phyloP scores from a whole-genome alignment of 768 basidiomycete species.

The Russula sp. region DNA sequence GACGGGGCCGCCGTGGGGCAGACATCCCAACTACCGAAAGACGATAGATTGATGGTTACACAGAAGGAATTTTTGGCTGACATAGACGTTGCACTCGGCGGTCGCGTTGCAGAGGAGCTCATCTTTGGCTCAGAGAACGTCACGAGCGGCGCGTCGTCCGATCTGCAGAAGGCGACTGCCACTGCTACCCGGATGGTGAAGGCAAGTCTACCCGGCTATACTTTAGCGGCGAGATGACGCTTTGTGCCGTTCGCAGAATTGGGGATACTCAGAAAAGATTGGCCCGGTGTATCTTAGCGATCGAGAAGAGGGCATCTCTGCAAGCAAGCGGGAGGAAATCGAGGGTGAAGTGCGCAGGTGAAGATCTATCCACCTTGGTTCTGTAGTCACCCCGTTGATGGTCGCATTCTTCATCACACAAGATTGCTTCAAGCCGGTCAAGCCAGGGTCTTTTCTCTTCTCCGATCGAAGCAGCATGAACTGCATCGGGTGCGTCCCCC shows the following conservation, averaged over 20 bases:
- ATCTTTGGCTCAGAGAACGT: constrained; percentile 85
- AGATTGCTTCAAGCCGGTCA: constrained; percentile 48
- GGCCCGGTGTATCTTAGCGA: constrained; percentile 82
- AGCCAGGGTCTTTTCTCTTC: constrained; percentile 54
- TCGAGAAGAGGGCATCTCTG: constrained; percentile 62
- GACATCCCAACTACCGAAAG: constrained; percentile 75
- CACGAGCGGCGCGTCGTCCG: constrained; percentile 88
- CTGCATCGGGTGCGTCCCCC: constrained; percentile 56
- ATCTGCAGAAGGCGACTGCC: constrained; percentile 72
- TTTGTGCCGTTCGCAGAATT: constrained; percentile 41
- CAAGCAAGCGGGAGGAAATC: constrained; percentile 74
- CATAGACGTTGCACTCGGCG: constrained; percentile 92
- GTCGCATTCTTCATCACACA: neutral
- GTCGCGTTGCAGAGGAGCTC: constrained; percentile 91
- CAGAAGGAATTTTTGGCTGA: constrained; percentile 68
- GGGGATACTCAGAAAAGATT: constrained; percentile 71
- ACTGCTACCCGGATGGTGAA: constrained; percentile 86
- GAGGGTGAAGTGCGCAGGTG: constrained; percentile 82
- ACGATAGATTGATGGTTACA: constrained; percentile 67
- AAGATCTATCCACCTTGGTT: constrained; percentile 30
- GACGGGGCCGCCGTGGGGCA: constrained; percentile 9
- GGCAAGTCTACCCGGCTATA: constrained; percentile 39
- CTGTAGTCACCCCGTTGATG: neutral
- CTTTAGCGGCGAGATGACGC: neutral
- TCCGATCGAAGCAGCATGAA: constrained; percentile 65